Evolutionary conservation across 495 filamentous ascomycete genomes (phyloP), one percentile per base, ranked within the genome.

Genomic region (Jackrogersella minutella): DNA sequence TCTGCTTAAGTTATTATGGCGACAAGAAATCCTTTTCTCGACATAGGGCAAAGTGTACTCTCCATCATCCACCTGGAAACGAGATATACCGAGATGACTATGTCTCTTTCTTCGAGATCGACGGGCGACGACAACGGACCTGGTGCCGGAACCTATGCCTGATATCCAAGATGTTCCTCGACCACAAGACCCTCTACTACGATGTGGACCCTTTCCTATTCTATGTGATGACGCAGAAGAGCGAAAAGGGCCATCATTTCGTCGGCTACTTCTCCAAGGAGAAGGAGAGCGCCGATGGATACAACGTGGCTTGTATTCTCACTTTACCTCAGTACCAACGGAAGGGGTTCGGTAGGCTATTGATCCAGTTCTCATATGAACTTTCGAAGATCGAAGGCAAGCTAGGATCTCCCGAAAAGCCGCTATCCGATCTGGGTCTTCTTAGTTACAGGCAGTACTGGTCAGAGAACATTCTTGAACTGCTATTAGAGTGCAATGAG

Each of bases 151-250:
- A 99, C 68, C 84, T 99, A 19, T 98, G 95, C 76, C 82, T 99
- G 0, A 83, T 99, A 4, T 92, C 87, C 59, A 99, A 99, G 73
- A 90, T 97, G 73, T 99, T 99, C 79, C 87, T 99, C 22, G 95
- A 98, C 70, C 95, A 98, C 81, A 99, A 99, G 77, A 98, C 95
- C 6, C 90, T 99, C n/a, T 99, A 97, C 84, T 99, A 98, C 79
- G 95, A 99, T 70, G 95, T 99, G 53, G 95, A 99, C 72, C 95
- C 95, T 7, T 99, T 99, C 78, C 80, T 98, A 8, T 99, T 98
- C 82, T 99, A 99, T 80, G 94, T 93, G 85, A 99, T 99, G 95
- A 90, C 87, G 52, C 90, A 87, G 11, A 87, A 93, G 55, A 91
- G 92, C 61, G 89, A 91, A 44, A 90, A 89, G 49, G 95, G 95